Evolutionary conservation across 305 asterid species (phyloP).

Genomic region (Plantago coronopus): DNA sequence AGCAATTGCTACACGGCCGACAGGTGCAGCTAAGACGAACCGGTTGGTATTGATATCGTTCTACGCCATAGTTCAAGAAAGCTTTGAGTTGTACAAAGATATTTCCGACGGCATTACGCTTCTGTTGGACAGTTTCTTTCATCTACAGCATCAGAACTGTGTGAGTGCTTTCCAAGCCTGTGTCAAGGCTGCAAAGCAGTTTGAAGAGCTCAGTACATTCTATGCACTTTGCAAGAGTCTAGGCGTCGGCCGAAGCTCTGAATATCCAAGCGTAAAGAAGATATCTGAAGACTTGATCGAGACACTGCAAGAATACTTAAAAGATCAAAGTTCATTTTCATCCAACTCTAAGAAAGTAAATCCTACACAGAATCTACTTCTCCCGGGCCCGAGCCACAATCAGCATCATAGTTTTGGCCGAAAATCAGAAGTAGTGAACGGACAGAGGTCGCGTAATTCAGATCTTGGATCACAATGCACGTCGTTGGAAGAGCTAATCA

Average conservation of each 20-base stretch:
- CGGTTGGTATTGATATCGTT: slow-evolving; percentile 55
- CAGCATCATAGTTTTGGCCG: slow-evolving; percentile 36
- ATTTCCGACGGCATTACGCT: slow-evolving; percentile 69
- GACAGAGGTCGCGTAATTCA: slow-evolving; percentile 32
- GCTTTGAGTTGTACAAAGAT: slow-evolving; percentile 71
- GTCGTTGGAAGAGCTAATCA: slow-evolving; percentile 71
- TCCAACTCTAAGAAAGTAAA: slow-evolving; percentile 29
- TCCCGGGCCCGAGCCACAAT: slow-evolving; percentile 19
- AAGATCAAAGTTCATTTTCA: slow-evolving; percentile 71
- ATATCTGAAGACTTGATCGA: slow-evolving; percentile 73
- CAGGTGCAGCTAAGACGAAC: slow-evolving; percentile 62
- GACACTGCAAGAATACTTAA: slow-evolving; percentile 66
- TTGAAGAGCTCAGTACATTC: slow-evolving; percentile 57
- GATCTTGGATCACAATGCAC: slow-evolving; percentile 49
- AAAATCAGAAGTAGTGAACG: slow-evolving; percentile 44
- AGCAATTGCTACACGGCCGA: slow-evolving; percentile 75
- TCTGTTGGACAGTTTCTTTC: slow-evolving; percentile 70
- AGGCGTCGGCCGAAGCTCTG: slow-evolving; percentile 64
- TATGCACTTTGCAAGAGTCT: slow-evolving; percentile 55
- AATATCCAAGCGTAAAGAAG: slow-evolving; percentile 66
- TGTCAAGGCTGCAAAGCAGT: slow-evolving; percentile 66
- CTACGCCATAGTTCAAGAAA: slow-evolving; percentile 66
- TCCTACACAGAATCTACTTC: slow-evolving; percentile 13
- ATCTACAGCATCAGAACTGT: slow-evolving; percentile 66
- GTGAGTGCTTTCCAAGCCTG: slow-evolving; percentile 67